Base-by-base conservation (phyloP, 148 eudicot genomes). In the Heliamphora exappendiculata region DNA sequence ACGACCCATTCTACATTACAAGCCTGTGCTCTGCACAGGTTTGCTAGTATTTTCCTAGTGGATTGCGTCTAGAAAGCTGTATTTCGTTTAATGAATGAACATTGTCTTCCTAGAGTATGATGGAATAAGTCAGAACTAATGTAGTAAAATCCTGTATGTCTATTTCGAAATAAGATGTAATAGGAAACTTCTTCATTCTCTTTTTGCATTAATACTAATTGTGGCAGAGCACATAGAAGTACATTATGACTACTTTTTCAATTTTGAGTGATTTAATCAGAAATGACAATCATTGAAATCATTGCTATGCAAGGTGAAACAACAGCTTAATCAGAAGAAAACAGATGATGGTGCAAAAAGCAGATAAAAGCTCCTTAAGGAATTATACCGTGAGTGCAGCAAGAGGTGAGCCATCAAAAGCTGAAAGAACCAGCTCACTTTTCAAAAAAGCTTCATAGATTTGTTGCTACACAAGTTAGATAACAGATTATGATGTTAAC, bases 351-450 rank as follows among this genome's bases (percentile, higher is more conserved):
- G n/a, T n/a, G n/a, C n/a, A n/a, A 62, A 62, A 59, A 31, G 22
- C 41, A 28, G 6, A 34, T 60, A 31, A 60, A 31, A 62, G 41
- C 33, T 62, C n/a, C 41, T 29, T 34, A 31, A 33, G 47, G 9
- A 58, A 69, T 64, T 20, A 36, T 93, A 95, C 99, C 96, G 99
- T 95, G 64, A 95, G 82, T 63, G 99, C 98, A 77, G 99, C 99
- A 53, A 95, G 83, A 74, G 99, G 98, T 69, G 99, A 93, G 60
- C 99, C 98, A 84, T 95, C 99, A 86, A 90, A 95, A 71, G 99
- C 96, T 29, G 99, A 95, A 78, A 95, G 82, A 72, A 95, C 99
- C 70, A 95, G 82, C 83, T 95, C 99, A 89, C 98, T 93, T 75
- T 87, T 93, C 82, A 95, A 76, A 81, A 89, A 95, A 51, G 98